Conservation (phyloP, 1,284 basidiomycete species). For the Boletellus sp. region DNA sequence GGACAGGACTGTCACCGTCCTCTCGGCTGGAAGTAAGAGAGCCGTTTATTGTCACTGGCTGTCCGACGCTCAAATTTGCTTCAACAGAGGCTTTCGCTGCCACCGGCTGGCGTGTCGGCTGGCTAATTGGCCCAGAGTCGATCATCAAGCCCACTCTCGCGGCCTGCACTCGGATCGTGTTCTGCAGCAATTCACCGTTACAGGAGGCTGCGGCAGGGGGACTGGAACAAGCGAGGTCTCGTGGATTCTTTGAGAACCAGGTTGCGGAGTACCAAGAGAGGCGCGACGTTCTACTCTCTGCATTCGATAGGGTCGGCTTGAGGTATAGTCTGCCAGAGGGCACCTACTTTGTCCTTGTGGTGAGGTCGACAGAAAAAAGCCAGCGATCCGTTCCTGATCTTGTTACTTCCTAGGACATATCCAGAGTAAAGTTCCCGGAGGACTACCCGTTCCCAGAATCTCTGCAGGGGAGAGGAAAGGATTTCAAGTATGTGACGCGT, state of each 20-base stretch:
- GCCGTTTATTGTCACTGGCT: background rate
- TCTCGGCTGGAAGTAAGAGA: conserved; percentile 73
- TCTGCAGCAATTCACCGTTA: conserved; percentile 88
- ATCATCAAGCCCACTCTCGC: conserved; percentile 87
- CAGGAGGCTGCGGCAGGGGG: conserved; percentile 92
- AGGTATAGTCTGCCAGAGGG: conserved; percentile 88
- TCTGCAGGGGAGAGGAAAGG: conserved; percentile 77
- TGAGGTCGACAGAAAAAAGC: conserved; percentile 34
- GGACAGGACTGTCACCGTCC: conserved; percentile 86
- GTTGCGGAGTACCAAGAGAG: conserved; percentile 79
- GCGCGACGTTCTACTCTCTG: conserved; percentile 67
- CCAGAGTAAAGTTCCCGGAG: conserved; percentile 76
- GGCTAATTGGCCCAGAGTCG: conserved; percentile 84
- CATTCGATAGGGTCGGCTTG: conserved; percentile 83
- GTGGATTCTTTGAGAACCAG: conserved; percentile 81
- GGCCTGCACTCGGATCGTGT: conserved; percentile 91
- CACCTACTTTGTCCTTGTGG: conserved; percentile 86
- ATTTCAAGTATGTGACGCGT: conserved; percentile 66
- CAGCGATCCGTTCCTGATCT: conserved; percentile 1
- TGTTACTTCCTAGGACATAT: conserved; percentile 62
- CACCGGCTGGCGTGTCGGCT: conserved; percentile 97
- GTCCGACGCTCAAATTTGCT: background rate
- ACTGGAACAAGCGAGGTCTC: conserved; percentile 70
- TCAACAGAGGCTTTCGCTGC: conserved; percentile 88
- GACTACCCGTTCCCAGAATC: conserved; percentile 80